These are phyloP conservation scores for Candida anutae DNA, from an alignment of 1,139 yeast species.

Conservation along the genomic window DNA sequence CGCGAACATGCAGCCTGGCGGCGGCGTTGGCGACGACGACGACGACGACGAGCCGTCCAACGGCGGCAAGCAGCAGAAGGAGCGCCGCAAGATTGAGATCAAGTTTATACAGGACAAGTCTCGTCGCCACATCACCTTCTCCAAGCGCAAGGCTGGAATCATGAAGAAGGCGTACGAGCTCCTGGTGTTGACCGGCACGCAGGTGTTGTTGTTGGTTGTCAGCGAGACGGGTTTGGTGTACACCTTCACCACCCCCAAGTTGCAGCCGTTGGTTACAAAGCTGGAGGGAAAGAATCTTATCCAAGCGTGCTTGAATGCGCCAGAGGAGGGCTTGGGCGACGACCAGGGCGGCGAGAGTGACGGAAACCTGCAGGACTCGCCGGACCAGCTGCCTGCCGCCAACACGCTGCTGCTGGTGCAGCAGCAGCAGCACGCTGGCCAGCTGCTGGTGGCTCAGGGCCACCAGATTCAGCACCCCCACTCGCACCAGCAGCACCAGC, in stretches of 20 bases:
- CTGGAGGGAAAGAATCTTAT: conserved; percentile 94
- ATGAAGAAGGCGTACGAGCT: conserved; percentile 98
- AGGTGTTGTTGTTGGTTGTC: conserved; percentile 85
- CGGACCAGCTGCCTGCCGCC: conserved; percentile 32
- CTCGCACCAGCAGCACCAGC: conserved; percentile 19
- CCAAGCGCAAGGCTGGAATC: conserved; percentile 96
- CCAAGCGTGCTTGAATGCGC: conserved; percentile 95
- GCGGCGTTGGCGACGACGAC: conserved; percentile 33
- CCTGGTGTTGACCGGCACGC: conserved; percentile 93
- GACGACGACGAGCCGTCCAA: conserved; percentile 68
- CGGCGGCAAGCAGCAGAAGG: conserved; percentile 51
- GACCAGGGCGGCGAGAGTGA: conserved; percentile 61
- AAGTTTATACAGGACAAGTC: conserved; percentile 96
- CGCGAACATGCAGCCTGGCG: conserved; percentile 14
- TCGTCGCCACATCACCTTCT: conserved; percentile 93
- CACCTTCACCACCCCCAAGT: conserved; percentile 97
- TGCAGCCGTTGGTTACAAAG: conserved; percentile 94
- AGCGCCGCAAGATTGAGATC: conserved; percentile 94
- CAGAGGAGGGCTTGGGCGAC: conserved; percentile 59
- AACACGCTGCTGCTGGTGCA: conserved; percentile 13
- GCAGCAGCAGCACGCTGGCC: conserved; percentile 16
- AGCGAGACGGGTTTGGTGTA: conserved; percentile 96
- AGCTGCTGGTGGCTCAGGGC: conserved; percentile 18
- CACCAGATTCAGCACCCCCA: conserved; percentile 16
- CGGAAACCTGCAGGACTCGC: conserved; percentile 32